phyloP scores from a whole-genome alignment of 176 grass and related monocot species.

The Metroxylon sagu region DNA sequence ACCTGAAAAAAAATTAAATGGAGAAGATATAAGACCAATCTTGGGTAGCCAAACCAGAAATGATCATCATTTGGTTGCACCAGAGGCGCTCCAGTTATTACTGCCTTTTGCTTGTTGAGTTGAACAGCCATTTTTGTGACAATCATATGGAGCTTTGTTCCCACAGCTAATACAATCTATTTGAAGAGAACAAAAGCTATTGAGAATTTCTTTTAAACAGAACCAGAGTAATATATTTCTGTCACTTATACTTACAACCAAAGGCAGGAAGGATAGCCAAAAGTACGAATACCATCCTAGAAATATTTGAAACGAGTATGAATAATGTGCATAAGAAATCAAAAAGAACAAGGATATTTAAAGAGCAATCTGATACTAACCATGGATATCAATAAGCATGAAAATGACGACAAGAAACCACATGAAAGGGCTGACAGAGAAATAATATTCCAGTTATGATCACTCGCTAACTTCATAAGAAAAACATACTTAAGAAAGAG shows the following conservation, averaged over 20 bases:
- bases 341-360: not conserved
- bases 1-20: slow-evolving; percentile 15
- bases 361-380: not conserved
- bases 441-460: not conserved
- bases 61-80: slow-evolving; percentile 12
- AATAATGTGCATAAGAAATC: not conserved
- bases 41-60: slow-evolving; percentile 12
- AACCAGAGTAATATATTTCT: not conserved
- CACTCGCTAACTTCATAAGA: not conserved
- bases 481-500: not conserved
- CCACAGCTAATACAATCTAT: slow-evolving; percentile 8
- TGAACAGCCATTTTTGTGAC: slow-evolving; percentile 3
- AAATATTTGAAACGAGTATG: not conserved
- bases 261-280: slow-evolving; percentile 11
- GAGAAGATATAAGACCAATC: slow-evolving; percentile 6
- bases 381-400: slow-evolving; percentile 10
- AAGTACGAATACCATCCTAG: slow-evolving; percentile 21
- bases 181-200: not conserved
- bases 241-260: slow-evolving; percentile 4
- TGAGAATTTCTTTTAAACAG: not conserved
- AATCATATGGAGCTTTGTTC: slow-evolving; percentile 15
- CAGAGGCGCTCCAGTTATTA: slow-evolving; percentile 4
- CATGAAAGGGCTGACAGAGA: slow-evolving; percentile 3
- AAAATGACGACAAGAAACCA: slow-evolving; percentile 16
- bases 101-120: not conserved